Base-by-base conservation (phyloP, 306 rosid genomes). In the Cucumis melo region DNA sequence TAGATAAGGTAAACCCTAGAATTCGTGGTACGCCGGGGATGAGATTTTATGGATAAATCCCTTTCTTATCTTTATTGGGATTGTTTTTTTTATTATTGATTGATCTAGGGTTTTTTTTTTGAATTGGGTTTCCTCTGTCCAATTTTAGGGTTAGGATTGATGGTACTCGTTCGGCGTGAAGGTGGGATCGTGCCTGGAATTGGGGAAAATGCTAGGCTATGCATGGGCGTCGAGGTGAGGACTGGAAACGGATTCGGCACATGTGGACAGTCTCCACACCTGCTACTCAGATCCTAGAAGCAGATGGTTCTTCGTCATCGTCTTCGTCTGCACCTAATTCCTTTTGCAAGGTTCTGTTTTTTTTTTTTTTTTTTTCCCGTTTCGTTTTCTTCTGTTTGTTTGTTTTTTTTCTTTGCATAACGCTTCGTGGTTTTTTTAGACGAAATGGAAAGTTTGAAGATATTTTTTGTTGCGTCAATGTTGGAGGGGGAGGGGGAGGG, bases 161-260 rank as follows among this genome's bases (percentile, higher is more conserved):
- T 80, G 87, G 77, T 88, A 39, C 65, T 80, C 75, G 80, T 80
- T 65, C 80, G 80, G 55, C 71, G 38, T 85, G 84, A 76, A 77
- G 84, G 78, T 53, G 80, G 85, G 84, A 83, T 86, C 86, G 84
- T 80, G 78, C 78, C 82, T 77, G 48, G 83, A 75, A 79, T 83
- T 84, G 82, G 87, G 89, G 90, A 87, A 87, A 87, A 89, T 87
- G 91, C 89, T 53, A 87, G 91, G 93, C 87, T 89, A 87, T 89
- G 91, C 93, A 83, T 85, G 91, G 88, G 85, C 63, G 80, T 75
- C 74, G 81, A 80, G 81, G 88, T 86, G 88, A 85, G 77, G 83
- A 84, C 87, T 63, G 85, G 84, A 86, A 83, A 83, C 83, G 81
- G 82, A 62, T 55, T 83, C 86, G 88, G 91, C 91, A 83, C 87